These are phyloP conservation scores for Stenocarpella maydis DNA, from an alignment of 2,329 filamentous ascomycete genomes.

Conservation along the genomic window DNA sequence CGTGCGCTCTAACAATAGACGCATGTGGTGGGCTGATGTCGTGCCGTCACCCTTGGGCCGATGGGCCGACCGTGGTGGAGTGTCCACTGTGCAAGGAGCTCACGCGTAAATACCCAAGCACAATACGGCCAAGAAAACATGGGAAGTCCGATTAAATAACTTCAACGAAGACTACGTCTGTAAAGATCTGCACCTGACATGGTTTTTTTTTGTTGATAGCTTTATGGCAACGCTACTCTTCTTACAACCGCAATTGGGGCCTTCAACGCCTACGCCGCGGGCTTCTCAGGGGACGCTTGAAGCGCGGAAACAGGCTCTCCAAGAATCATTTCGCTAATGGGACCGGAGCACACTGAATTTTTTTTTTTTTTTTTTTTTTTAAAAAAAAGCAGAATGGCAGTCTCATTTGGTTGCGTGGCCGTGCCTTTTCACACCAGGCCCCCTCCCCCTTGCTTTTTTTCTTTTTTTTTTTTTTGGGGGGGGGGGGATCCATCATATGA, in stretches of 20 bases:
- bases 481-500: too few relatives aligned
- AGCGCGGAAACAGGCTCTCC: neutral
- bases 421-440: too few relatives aligned
- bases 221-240: constrained; percentile 9
- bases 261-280: constrained; percentile 1
- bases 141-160: neutral
- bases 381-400: too few relatives aligned
- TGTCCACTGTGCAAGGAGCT: constrained; percentile 29
- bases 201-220: neutral
- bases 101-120: neutral
- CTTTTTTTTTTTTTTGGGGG: too few relatives aligned
- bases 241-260: neutral
- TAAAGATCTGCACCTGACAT: neutral
- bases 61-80: constrained; percentile 31
- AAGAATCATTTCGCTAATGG: constrained; percentile 15
- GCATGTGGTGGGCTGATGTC: constrained; percentile 61
- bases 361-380: neutral
- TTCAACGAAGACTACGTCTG: accelerated
- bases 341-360: constrained; percentile 5
- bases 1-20: neutral
- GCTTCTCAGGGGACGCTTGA: constrained; percentile 21
- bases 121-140: neutral
- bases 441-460: too few relatives aligned
- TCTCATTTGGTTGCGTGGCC: too few relatives aligned
- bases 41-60: constrained; percentile 28